Conservation (phyloP, 176 grass and related monocot genomes). For the Zea luxurians region DNA sequence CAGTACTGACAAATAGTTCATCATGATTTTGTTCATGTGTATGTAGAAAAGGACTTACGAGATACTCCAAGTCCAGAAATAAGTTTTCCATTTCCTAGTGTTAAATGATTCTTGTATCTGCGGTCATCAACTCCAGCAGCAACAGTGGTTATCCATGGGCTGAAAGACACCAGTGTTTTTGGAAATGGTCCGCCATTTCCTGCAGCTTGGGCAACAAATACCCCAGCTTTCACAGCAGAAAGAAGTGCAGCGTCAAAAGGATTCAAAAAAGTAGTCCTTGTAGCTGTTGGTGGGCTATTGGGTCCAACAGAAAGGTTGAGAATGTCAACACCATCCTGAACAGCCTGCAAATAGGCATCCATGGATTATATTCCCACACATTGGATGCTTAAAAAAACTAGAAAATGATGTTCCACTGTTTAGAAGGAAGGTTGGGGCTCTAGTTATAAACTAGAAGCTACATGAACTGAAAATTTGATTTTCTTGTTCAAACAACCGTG, state of each 20-base stretch:
- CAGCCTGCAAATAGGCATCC: conserved; percentile 58
- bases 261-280: conserved; percentile 88
- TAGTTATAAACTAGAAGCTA: not conserved
- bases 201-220: conserved; percentile 97
- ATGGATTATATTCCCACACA: conserved; percentile 13
- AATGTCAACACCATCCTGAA: conserved; percentile 94
- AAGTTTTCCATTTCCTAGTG: conserved; percentile 76
- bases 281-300: conserved; percentile 93
- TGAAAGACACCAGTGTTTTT: conserved; percentile 96
- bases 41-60: conserved; percentile 60
- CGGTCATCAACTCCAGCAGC: conserved; percentile 96
- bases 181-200: conserved; percentile 97
- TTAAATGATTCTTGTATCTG: conserved; percentile 98
- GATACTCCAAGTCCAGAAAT: conserved; percentile 94
- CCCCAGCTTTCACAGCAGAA: conserved; percentile 94
- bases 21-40: not conserved
- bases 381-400: conserved; percentile 1
- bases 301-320: conserved; percentile 97
- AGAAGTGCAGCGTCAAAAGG: conserved; percentile 96
- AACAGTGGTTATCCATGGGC: conserved; percentile 97
- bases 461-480: not conserved
- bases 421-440: not conserved
- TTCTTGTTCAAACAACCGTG: not conserved
- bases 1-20: not conserved
- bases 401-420: conserved; percentile 8